Evolutionary conservation across 2,329 filamentous ascomycete genomes (phyloP), one percentile per base, ranked within the genome.

Genomic region (Berkeleyomyces basicola): DNA sequence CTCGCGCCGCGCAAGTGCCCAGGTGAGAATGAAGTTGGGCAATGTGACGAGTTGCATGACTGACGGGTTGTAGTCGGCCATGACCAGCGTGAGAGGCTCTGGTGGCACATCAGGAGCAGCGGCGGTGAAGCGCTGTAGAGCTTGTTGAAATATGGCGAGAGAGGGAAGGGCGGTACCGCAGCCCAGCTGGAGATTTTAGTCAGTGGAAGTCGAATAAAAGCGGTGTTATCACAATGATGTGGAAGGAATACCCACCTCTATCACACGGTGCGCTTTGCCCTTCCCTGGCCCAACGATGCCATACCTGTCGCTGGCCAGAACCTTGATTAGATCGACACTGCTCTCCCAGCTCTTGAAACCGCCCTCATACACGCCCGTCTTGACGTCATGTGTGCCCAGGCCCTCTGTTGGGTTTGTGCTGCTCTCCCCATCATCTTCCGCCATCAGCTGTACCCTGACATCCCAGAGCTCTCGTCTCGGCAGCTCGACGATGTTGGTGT

Each of bases 291-390:
- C 66, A 58, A 68, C 67, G 3, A 71, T 65, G 16, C 73, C 67
- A 58, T 74, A 71, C 10, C 74, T 71, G 36, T 76, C 75, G 2
- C 71, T 69, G 0, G 77, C 77, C 39, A 85, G 72, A n/a, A 86
- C 82, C 70, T 84, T 87, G 59, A 88, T 86, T 16, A 93, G 77
- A 70, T 93, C 88, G 61, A 90, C 78, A 65, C 86, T 89, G 73
- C 88, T 91, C 74, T 93, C 88, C 88, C 88, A 93, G 69, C 86
- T 91, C 76, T 93, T 93, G 76, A 92, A 90, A 33, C 88, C 88
- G 63, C 88, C 88, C 74, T 93, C 88, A 73, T 93, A 93, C 65
- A 92, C 82, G 60, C 88, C 88, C 62, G 87, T 87, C 71, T 84
- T 86, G 67, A 93, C 84, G 72, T 93, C 88, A 66, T 87, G 83